Conservation (phyloP, 352 stramenopile genomes). For the Phytophthora tentaculata region DNA sequence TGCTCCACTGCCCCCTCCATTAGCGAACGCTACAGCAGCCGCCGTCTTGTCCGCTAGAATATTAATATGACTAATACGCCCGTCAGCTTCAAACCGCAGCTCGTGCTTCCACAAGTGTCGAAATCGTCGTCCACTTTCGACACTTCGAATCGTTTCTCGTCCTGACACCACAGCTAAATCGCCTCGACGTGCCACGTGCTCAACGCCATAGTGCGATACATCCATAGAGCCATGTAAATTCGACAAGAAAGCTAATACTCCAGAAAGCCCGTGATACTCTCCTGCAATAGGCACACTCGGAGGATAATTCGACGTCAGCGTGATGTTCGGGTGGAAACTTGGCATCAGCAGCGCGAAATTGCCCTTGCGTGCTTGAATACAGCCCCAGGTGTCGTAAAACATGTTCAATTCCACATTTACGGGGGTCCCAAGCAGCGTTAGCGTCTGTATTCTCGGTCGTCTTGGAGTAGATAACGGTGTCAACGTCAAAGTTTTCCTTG, state of each 20-base stretch:
- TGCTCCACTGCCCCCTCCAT: conserved; percentile 35
- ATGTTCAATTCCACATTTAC: conserved; percentile 66
- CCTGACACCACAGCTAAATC: conserved; percentile 83
- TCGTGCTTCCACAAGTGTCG: conserved; percentile 87
- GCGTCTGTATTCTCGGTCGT: conserved; percentile 34
- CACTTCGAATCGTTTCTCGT: conserved; percentile 78
- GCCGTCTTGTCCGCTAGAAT: conserved; percentile 86
- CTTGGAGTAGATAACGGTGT: conserved; percentile 29
- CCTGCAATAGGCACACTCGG: conserved; percentile 71
- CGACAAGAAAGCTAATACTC: conserved; percentile 74
- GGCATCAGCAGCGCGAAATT: conserved; percentile 84
- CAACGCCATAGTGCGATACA: conserved; percentile 70
- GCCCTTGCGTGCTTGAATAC: conserved; percentile 73
- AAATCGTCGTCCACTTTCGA: conserved; percentile 71
- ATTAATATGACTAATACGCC: conserved; percentile 85
- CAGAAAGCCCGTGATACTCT: conserved; percentile 69
- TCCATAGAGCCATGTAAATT: conserved; percentile 77
- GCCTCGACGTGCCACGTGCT: conserved; percentile 70
- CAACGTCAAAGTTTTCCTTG: conserved; percentile 29
- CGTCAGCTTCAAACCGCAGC: conserved; percentile 79
- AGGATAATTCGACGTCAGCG: conserved; percentile 80
- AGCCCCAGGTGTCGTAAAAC: conserved; percentile 81
- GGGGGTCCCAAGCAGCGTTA: conserved; percentile 60
- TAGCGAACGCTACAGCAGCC: conserved; percentile 76
- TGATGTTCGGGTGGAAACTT: conserved; percentile 79